Conservation (phyloP, 1,139 yeast species). For the Candida tetrigidarum region DNA sequence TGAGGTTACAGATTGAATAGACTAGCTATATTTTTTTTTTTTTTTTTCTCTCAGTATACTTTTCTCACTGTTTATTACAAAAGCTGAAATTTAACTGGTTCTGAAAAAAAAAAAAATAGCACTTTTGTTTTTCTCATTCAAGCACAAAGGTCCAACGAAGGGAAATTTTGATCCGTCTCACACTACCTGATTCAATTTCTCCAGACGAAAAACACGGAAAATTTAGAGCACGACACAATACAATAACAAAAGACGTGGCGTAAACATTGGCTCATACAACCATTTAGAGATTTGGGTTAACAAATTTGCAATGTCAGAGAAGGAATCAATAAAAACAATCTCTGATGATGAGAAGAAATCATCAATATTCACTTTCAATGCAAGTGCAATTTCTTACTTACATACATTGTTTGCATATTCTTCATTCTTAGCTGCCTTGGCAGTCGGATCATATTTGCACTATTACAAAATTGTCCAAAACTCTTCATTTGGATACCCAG, state of each 20-base stretch:
- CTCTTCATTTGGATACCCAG: constrained; percentile 88
- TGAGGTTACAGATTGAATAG: too few species aligned
- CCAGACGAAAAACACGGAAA: not conserved
- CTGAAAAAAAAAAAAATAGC: not conserved
- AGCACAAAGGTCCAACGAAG: too few species aligned
- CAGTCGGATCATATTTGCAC: constrained; percentile 74
- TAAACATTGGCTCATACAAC: too few species aligned
- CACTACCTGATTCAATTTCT: not conserved
- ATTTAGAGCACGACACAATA: too few species aligned
- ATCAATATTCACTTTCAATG: constrained; percentile 47
- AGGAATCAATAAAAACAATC: constrained; percentile 7
- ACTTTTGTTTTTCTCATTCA: not conserved
- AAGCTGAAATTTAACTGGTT: constrained; percentile 23
- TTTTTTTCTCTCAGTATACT: not conserved
- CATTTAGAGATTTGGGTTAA: too few species aligned
- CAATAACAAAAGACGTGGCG: too few species aligned
- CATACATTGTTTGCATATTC: constrained; percentile 72
- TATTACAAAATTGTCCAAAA: constrained; percentile 87
- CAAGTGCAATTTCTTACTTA: constrained; percentile 64
- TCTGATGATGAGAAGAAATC: constrained; percentile 7
- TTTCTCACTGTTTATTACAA: too few species aligned
- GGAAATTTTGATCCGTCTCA: not conserved
- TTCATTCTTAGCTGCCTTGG: constrained; percentile 77
- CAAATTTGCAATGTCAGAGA: constrained; percentile 12
- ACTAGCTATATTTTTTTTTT: too few species aligned